Conservation (phyloP, 257 asterid genomes). For the Solanum acaule region DNA sequence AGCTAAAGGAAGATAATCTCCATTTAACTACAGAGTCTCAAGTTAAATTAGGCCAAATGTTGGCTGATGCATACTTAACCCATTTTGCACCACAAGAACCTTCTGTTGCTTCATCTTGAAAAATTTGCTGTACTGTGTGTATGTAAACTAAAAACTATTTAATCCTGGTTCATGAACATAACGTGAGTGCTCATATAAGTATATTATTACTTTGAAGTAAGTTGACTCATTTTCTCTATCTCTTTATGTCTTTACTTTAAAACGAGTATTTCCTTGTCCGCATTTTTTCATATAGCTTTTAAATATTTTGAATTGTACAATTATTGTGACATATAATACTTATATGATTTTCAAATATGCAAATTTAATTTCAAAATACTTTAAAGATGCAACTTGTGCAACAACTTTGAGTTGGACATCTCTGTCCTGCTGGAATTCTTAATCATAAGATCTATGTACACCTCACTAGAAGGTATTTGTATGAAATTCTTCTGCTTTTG, state of each 20-base stretch:
- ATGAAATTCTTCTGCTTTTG: neutral
- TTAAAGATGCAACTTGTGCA: neutral
- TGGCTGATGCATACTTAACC: constrained; percentile 49
- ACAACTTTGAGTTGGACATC: neutral
- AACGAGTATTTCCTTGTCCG: neutral
- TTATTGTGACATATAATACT: neutral
- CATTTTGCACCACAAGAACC: constrained; percentile 13
- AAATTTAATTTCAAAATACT: neutral
- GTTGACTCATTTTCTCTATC: neutral
- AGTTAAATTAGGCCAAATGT: constrained; percentile 39
- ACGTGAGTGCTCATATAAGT: neutral
- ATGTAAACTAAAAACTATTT: neutral
- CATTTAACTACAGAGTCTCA: constrained; percentile 72
- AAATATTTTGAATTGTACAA: neutral
- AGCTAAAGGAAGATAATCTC: constrained; percentile 53
- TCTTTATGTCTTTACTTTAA: neutral
- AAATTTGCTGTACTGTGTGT: neutral
- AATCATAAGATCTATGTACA: neutral
- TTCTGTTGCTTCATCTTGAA: constrained; percentile 1
- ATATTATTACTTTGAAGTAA: neutral
- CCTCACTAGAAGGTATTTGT: neutral
- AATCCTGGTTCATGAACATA: neutral
- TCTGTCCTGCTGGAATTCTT: neutral
- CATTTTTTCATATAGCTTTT: neutral
- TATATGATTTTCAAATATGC: too few relatives aligned